These are phyloP conservation scores for Silybum marianum DNA, from an alignment of 129 eudicot species.

Conservation along the genomic window DNA sequence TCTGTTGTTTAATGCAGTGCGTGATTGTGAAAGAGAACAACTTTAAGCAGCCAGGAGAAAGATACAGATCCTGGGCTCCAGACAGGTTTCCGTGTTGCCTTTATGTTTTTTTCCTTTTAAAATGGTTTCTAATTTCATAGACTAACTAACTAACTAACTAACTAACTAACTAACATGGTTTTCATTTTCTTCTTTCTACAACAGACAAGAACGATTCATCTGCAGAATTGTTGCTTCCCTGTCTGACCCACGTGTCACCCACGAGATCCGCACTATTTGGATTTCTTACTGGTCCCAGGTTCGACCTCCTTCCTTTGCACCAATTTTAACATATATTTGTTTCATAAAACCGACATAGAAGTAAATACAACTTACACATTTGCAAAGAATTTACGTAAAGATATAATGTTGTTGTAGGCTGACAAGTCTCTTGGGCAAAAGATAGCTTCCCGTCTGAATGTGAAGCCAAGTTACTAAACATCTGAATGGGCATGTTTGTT, in stretches of 20 bases:
- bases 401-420: conserved; percentile 49
- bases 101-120: background rate
- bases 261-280: conserved; percentile 87
- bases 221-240: conserved; percentile 59
- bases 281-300: conserved; percentile 87
- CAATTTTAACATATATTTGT: too few relatives aligned
- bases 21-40: conserved; percentile 88
- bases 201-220: conserved; percentile 91
- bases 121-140: background rate
- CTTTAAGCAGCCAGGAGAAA: conserved; percentile 91
- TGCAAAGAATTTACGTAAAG: background rate
- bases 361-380: too few relatives aligned
- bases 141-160: background rate
- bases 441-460: conserved; percentile 86
- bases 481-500: conserved; percentile 1
- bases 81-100: conserved; percentile 56
- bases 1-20: conserved; percentile 38
- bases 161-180: conserved; percentile 12
- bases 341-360: too few relatives aligned
- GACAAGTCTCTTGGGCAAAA: conserved; percentile 90
- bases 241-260: conserved; percentile 86
- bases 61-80: conserved; percentile 78
- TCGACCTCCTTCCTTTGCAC: conserved; percentile 21
- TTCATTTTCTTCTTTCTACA: background rate
- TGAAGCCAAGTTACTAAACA: conserved; percentile 67